phyloP scores from a whole-genome alignment of 1,139 yeast species.

The Debaryomyces sp. region DNA sequence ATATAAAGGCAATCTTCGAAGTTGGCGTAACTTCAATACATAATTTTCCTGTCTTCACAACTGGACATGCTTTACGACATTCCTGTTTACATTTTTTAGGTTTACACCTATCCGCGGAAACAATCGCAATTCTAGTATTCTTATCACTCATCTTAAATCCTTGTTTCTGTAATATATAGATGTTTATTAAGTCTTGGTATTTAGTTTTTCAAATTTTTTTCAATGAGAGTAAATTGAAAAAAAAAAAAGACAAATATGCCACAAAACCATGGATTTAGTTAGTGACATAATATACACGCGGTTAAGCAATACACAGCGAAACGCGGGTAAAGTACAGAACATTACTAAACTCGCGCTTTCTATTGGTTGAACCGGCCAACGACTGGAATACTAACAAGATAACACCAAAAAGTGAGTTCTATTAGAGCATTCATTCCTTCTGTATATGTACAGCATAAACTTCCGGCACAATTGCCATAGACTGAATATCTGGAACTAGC shows the following conservation, averaged over 20 bases:
- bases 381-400: not conserved
- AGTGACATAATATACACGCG: slow-evolving; percentile 8
- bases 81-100: slow-evolving; percentile 99
- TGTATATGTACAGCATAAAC: not conserved
- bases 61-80: slow-evolving; percentile 96
- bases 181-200: slow-evolving; percentile 5
- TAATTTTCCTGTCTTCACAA: slow-evolving; percentile 93
- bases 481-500: not conserved
- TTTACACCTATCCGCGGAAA: slow-evolving; percentile 90
- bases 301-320: not conserved
- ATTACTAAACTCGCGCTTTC: slow-evolving; percentile 12
- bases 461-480: not conserved
- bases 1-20: slow-evolving; percentile 89
- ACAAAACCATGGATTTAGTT: slow-evolving; percentile 9
- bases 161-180: not conserved
- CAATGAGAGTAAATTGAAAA: slow-evolving; percentile 3
- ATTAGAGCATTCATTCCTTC: not conserved
- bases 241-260: slow-evolving; percentile 3
- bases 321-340: slow-evolving; percentile 9
- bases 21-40: slow-evolving; percentile 96
- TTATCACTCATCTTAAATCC: slow-evolving; percentile 49
- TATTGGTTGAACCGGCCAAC: not conserved
- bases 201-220: slow-evolving; percentile 5
- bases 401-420: not conserved
- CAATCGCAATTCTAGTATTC: slow-evolving; percentile 90